Evolutionary conservation across 2,329 filamentous ascomycete genomes (phyloP).

Genomic region (Diaporthe ilicicola): DNA sequence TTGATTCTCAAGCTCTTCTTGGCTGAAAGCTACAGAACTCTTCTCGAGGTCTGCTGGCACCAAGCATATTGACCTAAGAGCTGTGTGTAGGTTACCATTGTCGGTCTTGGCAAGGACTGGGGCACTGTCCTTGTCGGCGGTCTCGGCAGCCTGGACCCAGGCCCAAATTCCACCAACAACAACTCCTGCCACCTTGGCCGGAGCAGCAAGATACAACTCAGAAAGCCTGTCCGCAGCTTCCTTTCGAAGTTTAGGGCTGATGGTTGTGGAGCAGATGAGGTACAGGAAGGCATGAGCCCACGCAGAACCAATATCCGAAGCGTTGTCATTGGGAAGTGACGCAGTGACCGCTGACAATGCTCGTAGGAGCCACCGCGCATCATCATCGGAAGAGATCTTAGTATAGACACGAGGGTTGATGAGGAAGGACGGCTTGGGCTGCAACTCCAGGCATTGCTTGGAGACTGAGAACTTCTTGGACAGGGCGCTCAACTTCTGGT

Average conservation of each 20-base stretch:
- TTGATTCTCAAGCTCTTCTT: conserved; percentile 69
- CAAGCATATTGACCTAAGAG: conserved; percentile 71
- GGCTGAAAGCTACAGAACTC: conserved; percentile 54
- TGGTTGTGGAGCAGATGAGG: conserved; percentile 69
- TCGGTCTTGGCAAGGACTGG: conserved; percentile 72
- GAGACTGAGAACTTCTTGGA: conserved; percentile 70
- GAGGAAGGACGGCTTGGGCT: conserved; percentile 88
- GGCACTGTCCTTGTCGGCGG: conserved; percentile 80
- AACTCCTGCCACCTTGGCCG: conserved; percentile 66
- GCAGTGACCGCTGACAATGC: conserved; percentile 71
- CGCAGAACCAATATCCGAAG: conserved; percentile 63
- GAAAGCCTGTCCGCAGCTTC: conserved; percentile 70
- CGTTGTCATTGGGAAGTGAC: conserved; percentile 58
- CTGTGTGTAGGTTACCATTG: conserved; percentile 68
- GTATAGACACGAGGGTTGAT: conserved; percentile 86
- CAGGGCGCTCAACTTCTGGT: conserved; percentile 53
- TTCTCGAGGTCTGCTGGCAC: conserved; percentile 58
- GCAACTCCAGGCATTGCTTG: conserved; percentile 71
- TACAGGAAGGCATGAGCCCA: conserved; percentile 93
- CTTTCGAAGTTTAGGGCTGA: conserved; percentile 70
- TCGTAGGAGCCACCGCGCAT: conserved; percentile 79
- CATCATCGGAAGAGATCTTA: conserved; percentile 78
- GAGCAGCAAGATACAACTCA: conserved; percentile 67
- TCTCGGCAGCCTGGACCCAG: conserved; percentile 75
- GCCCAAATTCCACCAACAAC: conserved; percentile 81